Conservation (phyloP, 257 asterid species). For the Leonotis leonurus region DNA sequence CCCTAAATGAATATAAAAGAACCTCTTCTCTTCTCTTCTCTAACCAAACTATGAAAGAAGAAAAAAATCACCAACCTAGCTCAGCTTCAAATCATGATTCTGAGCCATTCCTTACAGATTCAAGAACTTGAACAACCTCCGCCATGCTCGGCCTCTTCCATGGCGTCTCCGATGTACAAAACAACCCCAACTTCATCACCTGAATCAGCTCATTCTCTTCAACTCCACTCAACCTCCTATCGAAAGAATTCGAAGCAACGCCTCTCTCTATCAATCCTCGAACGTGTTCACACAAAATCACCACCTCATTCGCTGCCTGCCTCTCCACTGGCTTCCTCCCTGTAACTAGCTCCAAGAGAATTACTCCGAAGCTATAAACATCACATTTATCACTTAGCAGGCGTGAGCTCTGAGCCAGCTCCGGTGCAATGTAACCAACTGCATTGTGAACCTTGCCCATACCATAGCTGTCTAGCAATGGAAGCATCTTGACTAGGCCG, state of each 20-base stretch:
- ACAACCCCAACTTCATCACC: constrained; percentile 83
- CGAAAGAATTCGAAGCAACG: constrained; percentile 54
- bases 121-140: constrained; percentile 91
- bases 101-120: constrained; percentile 72
- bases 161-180: constrained; percentile 62
- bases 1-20: no score
- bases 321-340: constrained; percentile 93
- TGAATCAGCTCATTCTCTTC: constrained; percentile 71
- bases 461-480: constrained; percentile 43
- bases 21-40: no score
- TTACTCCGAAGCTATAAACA: constrained; percentile 22
- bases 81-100: no score
- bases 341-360: constrained; percentile 71
- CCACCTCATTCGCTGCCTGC: constrained; percentile 45
- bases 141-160: constrained; percentile 89
- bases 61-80: no score
- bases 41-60: no score
- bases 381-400: constrained; percentile 63
- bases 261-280: constrained; percentile 64
- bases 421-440: constrained; percentile 91
- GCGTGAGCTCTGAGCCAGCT: constrained; percentile 70
- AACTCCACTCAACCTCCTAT: constrained; percentile 57
- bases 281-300: constrained; percentile 66
- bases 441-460: constrained; percentile 64
- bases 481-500: constrained; percentile 72